Evolutionary conservation across 2,329 filamentous ascomycete genomes (phyloP).

Genomic region (Dichotomopilus funicola): DNA sequence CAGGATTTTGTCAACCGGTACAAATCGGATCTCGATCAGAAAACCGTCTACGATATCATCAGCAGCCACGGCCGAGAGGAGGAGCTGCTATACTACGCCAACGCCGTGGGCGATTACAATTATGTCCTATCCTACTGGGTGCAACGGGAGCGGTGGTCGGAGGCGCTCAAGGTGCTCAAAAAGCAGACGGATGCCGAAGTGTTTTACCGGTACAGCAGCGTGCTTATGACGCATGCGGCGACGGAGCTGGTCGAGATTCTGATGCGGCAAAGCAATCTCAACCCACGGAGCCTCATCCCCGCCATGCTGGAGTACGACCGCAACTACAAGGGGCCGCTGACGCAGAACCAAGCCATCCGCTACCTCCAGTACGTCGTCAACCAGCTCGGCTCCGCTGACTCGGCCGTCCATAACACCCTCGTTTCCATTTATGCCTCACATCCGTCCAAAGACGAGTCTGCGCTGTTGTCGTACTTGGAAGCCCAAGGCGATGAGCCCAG

Average conservation of each 20-base stretch:
- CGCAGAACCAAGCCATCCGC: conserved; percentile 82
- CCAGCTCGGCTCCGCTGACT: conserved; percentile 68
- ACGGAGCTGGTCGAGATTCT: conserved; percentile 88
- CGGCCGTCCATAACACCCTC: conserved; percentile 93
- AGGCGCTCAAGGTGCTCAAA: conserved; percentile 82
- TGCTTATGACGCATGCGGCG: conserved; percentile 86
- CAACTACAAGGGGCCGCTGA: conserved; percentile 58
- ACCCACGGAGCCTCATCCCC: conserved; percentile 83
- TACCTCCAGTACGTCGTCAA: conserved; percentile 94
- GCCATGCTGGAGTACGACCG: conserved; percentile 92
- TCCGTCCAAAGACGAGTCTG: conserved; percentile 73
- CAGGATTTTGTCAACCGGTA: conserved; percentile 82
- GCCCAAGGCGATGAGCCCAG: conserved; percentile 78
- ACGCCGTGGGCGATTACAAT: conserved; percentile 81
- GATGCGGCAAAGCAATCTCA: conserved; percentile 81
- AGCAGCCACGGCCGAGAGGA: conserved; percentile 92
- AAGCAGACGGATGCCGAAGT: conserved; percentile 87
- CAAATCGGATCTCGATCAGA: conserved; percentile 80
- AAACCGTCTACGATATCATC: conserved; percentile 92
- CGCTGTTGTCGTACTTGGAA: conserved; percentile 81
- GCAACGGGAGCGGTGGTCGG: conserved; percentile 84
- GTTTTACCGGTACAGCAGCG: conserved; percentile 94
- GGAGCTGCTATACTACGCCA: conserved; percentile 87
- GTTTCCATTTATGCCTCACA: conserved; percentile 93
- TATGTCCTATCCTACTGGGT: conserved; percentile 97